Evolutionary conservation across 225 moss, liverwort and hornwort species (phyloP).

Genomic region (Physcomitrellopsis africana): DNA sequence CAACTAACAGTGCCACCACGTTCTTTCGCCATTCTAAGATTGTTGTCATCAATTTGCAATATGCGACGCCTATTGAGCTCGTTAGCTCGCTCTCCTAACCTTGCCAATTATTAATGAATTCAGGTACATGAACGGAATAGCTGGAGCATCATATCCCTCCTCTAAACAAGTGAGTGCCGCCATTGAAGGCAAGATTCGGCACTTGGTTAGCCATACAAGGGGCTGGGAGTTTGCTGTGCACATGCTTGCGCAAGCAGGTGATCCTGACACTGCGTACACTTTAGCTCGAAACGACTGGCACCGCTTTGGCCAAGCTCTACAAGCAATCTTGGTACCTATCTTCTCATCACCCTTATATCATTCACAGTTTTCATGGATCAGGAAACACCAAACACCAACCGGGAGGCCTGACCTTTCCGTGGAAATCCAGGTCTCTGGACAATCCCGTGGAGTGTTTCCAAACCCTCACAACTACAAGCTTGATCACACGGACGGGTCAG

Average conservation of each 20-base stretch:
- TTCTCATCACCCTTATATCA: background rate
- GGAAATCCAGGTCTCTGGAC: slow-evolving; percentile 60
- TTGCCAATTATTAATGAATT: background rate
- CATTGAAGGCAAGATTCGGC: slow-evolving; percentile 54
- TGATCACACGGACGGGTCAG: slow-evolving; percentile 32
- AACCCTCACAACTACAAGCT: slow-evolving; percentile 47
- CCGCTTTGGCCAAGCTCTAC: slow-evolving; percentile 72
- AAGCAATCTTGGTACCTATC: slow-evolving; percentile 56
- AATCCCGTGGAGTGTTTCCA: slow-evolving; percentile 53
- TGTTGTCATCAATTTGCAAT: background rate
- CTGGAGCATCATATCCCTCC: slow-evolving; percentile 50
- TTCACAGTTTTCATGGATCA: background rate
- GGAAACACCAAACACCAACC: too few relatives aligned
- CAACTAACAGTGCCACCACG: slow-evolving; percentile 1
- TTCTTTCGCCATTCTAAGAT: background rate
- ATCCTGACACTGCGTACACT: slow-evolving; percentile 57
- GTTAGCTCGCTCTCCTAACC: background rate
- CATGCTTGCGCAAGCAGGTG: slow-evolving; percentile 73
- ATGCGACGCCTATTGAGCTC: background rate
- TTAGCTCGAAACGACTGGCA: slow-evolving; percentile 83
- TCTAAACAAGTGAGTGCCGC: slow-evolving; percentile 55
- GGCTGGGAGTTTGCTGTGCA: slow-evolving; percentile 85
- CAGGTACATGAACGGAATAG: slow-evolving; percentile 75
- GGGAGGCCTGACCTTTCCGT: background rate
- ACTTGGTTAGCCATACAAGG: slow-evolving; percentile 41